Percentiles rank a stretch among this genome's conserved stretches.
Conservation (phyloP, 169 alveolate species). For the Cryptosporidium bovis region DNA sequence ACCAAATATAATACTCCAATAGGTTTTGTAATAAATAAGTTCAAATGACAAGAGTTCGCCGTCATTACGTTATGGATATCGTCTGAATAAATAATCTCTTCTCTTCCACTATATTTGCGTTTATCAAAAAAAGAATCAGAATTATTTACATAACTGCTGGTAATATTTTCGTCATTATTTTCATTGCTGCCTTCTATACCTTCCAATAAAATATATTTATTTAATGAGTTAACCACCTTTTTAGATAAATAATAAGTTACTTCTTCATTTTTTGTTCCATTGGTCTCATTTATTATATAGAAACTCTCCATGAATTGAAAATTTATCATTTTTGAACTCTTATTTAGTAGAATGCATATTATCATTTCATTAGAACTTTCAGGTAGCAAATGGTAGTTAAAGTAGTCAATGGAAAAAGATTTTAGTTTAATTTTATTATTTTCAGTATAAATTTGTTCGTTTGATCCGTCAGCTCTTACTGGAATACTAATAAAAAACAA, state of each 20-base stretch:
- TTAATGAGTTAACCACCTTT: no score
- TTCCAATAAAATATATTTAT: not conserved
- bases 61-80: conserved; percentile 17
- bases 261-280: no score
- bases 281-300: not conserved
- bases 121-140: not conserved
- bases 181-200: not conserved
- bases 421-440: not conserved
- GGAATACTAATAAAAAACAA: no score
- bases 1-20: not conserved
- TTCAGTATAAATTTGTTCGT: no score
- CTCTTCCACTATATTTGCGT: not conserved
- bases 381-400: conserved; percentile 27
- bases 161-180: not conserved
- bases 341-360: conserved; percentile 17
- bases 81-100: conserved; percentile 1
- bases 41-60: conserved; percentile 2
- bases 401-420: conserved; percentile 6
- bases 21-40: conserved; percentile 29
- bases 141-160: not conserved
- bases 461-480: no score
- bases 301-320: conserved; percentile 6
- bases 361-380: conserved; percentile 29
- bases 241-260: no score
- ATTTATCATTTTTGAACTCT: conserved; percentile 14